Base-by-base conservation (phyloP, 2,329 filamentous ascomycete species). In the Sordariomycetes sp. region DNA sequence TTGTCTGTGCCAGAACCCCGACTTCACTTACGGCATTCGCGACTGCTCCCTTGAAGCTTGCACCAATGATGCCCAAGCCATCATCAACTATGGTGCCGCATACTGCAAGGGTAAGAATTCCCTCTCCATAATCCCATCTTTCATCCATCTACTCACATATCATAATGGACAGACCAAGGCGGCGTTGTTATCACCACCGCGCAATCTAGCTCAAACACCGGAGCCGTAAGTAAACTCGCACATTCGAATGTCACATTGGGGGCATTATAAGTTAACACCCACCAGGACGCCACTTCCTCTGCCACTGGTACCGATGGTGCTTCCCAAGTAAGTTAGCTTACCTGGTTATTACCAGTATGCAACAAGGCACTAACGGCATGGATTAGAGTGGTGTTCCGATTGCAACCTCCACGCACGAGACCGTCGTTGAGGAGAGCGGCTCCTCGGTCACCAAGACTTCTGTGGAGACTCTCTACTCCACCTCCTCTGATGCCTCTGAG, bases 31-130 rank as follows among this genome's bases (percentile, higher is more conserved):
- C 61, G 77, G 77, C 56, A 66, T 80, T 59, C 75, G 72, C 59
- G 77, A 80, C 70, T 80, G 77, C 68, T 72, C 76, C 20, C 61
- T 63, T 60, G 67, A 74, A 66, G 67, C 69, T 52, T 79, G 76
- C 69, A 58, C 51, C 32, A 28, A 61, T 59, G 58, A 62, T 15
- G 72, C 72, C 54, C 62, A 65, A 36, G 60, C 67, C 50, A 71
- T 68, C 58, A 64, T 78, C 48, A 57, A 63, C 32, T 76, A 70
- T 60, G 76, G 68, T 50, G 62, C 72, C 58, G 55, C 62, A 13
- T 59, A 72, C 58, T 79, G 76, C 66, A 59, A 64, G 24, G 59
- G 70, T 72, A 64, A 63, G 68, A 64, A 10, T 32, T 2, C 10
- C 24, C 50, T 13, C 8, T 52, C 12, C 36, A 17, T 39, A 12